A percentile compares a stretch with the other conserved stretches of the same genome.
Evolutionary conservation across 805 yeast genomes (phyloP).

Genomic region (Isabelozyma heimii): DNA sequence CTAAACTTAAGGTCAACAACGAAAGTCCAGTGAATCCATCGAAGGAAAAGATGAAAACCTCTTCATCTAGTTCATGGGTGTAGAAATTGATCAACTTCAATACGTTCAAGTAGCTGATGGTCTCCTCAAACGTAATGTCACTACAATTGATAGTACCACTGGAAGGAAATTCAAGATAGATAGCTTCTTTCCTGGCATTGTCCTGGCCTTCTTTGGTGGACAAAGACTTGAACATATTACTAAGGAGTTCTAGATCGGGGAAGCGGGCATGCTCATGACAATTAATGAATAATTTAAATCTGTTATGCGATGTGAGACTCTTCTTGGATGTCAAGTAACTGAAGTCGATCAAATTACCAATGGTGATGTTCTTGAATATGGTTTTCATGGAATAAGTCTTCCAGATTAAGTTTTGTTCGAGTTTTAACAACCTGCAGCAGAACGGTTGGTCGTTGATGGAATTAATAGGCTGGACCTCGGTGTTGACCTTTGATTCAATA

Average conservation of each 20-base stretch:
- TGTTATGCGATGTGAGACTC: slow-evolving; percentile 5
- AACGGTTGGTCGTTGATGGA: slow-evolving; percentile 11
- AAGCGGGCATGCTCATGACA: slow-evolving; percentile 58
- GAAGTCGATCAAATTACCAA: slow-evolving; percentile 32
- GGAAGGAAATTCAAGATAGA: slow-evolving; percentile 33
- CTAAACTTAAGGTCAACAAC: slow-evolving; percentile 17
- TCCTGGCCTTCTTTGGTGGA: neutral
- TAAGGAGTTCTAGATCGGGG: slow-evolving; percentile 41
- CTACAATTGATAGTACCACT: slow-evolving; percentile 21
- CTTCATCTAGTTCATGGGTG: slow-evolving; percentile 12
- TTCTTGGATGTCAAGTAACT: slow-evolving; percentile 11
- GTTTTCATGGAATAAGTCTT: slow-evolving; percentile 26
- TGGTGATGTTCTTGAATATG: slow-evolving; percentile 23
- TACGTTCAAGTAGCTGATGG: slow-evolving; percentile 25
- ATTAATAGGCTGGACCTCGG: slow-evolving; percentile 8
- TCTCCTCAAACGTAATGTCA: slow-evolving; percentile 19
- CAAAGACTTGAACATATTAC: slow-evolving; percentile 5
- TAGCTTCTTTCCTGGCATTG: neutral
- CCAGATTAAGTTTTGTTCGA: slow-evolving; percentile 37
- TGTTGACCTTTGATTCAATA: neutral
- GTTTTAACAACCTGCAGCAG: slow-evolving; percentile 17
- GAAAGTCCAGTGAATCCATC: slow-evolving; percentile 40
- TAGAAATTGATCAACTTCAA: slow-evolving; percentile 23
- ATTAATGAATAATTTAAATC: slow-evolving; percentile 52
- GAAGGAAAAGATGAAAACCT: slow-evolving; percentile 29